Percentiles rank a stretch among this genome's conserved stretches.
Conservation (phyloP, 768 basidiomycete species). For the Psilocybe sp. region DNA sequence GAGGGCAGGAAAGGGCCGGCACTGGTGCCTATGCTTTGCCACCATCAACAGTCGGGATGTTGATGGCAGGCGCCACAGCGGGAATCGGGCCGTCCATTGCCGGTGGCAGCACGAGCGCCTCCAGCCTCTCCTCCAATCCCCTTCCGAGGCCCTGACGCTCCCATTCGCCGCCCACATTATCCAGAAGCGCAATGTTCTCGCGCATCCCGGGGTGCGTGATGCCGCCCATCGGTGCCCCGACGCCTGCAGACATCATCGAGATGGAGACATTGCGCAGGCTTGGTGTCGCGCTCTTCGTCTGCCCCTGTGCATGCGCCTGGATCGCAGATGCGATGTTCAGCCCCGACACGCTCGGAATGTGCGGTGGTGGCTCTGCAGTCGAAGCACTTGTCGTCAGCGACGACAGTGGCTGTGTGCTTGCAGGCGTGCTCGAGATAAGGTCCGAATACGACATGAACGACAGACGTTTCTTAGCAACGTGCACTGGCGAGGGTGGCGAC, state of each 20-base stretch:
- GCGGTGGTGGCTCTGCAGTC: constrained; percentile 63
- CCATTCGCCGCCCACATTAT: constrained; percentile 83
- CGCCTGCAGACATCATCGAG: background rate
- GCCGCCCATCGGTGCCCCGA: constrained; percentile 19
- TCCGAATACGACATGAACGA: constrained; percentile 91
- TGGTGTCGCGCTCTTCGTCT: constrained; percentile 22
- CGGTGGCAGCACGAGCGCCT: constrained; percentile 23
- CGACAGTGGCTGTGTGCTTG: constrained; percentile 67
- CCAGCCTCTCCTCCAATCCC: constrained; percentile 81
- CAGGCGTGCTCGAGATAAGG: constrained; percentile 74
- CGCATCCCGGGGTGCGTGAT: constrained; percentile 21
- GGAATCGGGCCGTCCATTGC: background rate
- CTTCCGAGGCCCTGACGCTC: constrained; percentile 79
- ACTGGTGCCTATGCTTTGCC: too few species aligned
- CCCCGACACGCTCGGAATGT: constrained; percentile 62
- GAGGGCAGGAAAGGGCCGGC: too few species aligned
- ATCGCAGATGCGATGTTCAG: constrained; percentile 22
- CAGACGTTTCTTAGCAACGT: constrained; percentile 59
- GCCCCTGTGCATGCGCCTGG: constrained; percentile 4
- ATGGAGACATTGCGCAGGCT: constrained; percentile 23
- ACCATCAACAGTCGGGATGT: too few species aligned
- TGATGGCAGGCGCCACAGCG: too few species aligned
- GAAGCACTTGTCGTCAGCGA: constrained; percentile 65
- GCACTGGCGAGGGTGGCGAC: constrained; percentile 41
- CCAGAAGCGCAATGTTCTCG: constrained; percentile 45